These are phyloP conservation scores for Penicillium antarcticum DNA, from an alignment of 495 filamentous ascomycete species.

Conservation along the genomic window DNA sequence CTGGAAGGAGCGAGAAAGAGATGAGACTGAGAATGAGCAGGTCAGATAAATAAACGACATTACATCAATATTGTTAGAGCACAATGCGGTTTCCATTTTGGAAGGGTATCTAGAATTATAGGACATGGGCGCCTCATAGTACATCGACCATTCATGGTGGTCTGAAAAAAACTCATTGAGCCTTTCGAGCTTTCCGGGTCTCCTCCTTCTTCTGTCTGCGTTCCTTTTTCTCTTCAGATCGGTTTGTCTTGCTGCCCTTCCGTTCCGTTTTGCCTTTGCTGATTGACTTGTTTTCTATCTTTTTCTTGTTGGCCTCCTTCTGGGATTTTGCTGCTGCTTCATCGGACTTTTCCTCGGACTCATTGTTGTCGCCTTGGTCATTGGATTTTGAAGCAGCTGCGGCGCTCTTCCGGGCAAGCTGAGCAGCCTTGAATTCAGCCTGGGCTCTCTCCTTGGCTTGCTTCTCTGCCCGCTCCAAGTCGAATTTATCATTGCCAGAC, in stretches of 20 bases:
- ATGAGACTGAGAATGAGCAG: neutral
- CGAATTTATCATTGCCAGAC: constrained; percentile 63
- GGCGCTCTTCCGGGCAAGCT: constrained; percentile 33
- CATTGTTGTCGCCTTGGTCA: constrained; percentile 18
- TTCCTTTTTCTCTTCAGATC: constrained; percentile 30
- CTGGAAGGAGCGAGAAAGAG: neutral
- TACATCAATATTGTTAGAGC: neutral
- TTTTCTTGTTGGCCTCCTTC: constrained; percentile 22
- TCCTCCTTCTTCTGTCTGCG: constrained; percentile 38
- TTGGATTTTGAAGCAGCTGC: constrained; percentile 26
- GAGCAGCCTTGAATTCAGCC: constrained; percentile 47
- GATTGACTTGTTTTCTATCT: constrained; percentile 15
- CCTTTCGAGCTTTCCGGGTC: constrained; percentile 27
- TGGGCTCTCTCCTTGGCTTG: constrained; percentile 51
- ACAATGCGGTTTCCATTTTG: neutral
- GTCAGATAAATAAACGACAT: neutral
- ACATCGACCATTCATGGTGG: constrained; percentile 3
- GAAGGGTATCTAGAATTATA: constrained; percentile 14
- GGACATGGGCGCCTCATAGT: constrained; percentile 8
- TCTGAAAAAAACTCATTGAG: constrained; percentile 12
- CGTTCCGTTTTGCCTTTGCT: constrained; percentile 23
- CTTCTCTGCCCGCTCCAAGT: constrained; percentile 50
- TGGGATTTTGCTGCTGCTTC: constrained; percentile 2
- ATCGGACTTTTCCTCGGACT: constrained; percentile 20
- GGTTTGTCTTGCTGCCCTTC: constrained; percentile 27